These are phyloP conservation scores for Lanmaoa rubissima DNA, from an alignment of 768 basidiomycete species.

Conservation along the genomic window DNA sequence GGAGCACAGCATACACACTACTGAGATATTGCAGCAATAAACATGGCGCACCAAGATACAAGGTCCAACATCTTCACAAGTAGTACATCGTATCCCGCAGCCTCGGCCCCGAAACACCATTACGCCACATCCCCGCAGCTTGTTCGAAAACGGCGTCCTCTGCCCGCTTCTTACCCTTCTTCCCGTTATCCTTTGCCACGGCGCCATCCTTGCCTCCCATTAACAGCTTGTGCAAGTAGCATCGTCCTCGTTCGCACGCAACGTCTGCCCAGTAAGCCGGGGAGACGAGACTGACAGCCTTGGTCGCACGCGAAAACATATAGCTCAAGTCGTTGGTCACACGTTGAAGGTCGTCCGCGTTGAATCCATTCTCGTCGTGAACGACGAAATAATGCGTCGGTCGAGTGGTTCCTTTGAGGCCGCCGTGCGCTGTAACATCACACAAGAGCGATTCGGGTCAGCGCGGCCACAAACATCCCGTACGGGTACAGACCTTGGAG, in stretches of 20 bases:
- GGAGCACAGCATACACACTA: no score
- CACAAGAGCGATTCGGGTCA: neutral
- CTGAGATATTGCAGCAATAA: neutral
- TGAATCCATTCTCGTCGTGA: slow-evolving; percentile 51
- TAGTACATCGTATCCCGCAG: slow-evolving; percentile 76
- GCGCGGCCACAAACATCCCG: neutral
- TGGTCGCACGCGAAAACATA: slow-evolving; percentile 59
- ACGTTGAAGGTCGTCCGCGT: slow-evolving; percentile 47
- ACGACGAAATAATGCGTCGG: slow-evolving; percentile 58
- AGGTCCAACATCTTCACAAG: slow-evolving; percentile 27
- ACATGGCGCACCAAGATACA: neutral
- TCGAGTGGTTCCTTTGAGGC: slow-evolving; percentile 43
- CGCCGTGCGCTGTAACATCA: slow-evolving; percentile 34
- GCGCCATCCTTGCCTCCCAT: slow-evolving; percentile 25
- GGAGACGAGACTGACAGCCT: slow-evolving; percentile 37
- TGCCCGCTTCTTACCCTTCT: slow-evolving; percentile 31
- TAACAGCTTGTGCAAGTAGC: slow-evolving; percentile 47
- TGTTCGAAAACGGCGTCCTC: slow-evolving; percentile 53
- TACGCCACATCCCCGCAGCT: slow-evolving; percentile 53
- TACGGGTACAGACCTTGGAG: slow-evolving; percentile 39
- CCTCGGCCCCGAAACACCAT: slow-evolving; percentile 46
- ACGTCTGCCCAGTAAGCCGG: slow-evolving; percentile 44
- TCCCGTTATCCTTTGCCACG: slow-evolving; percentile 23
- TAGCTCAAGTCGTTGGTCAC: slow-evolving; percentile 53
- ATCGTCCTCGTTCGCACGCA: slow-evolving; percentile 53